A percentile compares a stretch with the other conserved stretches of the same genome.
Conservation (phyloP, 441 rosid genomes). For the Brassica balearica region DNA sequence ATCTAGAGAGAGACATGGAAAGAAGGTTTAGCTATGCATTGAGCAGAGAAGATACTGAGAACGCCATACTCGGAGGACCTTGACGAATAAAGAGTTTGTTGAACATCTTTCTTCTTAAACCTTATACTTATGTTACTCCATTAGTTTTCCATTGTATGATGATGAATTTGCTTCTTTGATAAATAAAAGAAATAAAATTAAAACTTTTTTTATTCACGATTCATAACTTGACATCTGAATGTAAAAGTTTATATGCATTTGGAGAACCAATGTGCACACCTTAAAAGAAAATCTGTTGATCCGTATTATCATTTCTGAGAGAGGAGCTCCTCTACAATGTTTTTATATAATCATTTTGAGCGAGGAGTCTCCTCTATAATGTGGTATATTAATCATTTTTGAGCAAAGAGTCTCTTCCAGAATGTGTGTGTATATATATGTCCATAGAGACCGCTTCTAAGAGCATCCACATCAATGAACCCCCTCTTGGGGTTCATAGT, state of each 20-base stretch:
- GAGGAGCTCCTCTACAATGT: too few relatives aligned
- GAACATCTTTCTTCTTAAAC: constrained; percentile 21
- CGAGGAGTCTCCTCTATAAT: too few relatives aligned
- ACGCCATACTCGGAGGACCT: constrained; percentile 97
- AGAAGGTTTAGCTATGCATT: constrained; percentile 95
- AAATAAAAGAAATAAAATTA: too few relatives aligned
- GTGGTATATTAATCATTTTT: too few relatives aligned
- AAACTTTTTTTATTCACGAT: not conserved
- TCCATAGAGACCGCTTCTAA: not conserved
- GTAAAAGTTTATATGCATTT: not conserved
- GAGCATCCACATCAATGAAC: too few relatives aligned
- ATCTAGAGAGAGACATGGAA: constrained; percentile 88
- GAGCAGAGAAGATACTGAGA: constrained; percentile 93
- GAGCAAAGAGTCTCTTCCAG: not conserved
- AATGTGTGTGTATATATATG: not conserved
- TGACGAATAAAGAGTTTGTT: constrained; percentile 38
- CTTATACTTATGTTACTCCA: constrained; percentile 5
- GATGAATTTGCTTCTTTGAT: too few relatives aligned
- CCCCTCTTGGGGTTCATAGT: too few relatives aligned
- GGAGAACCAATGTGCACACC: not conserved
- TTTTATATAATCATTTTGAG: too few relatives aligned
- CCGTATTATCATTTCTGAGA: not conserved
- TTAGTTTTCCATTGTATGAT: not conserved
- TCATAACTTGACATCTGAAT: not conserved
- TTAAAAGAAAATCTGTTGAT: not conserved